phyloP scores from a whole-genome alignment of 352 stramenopile species.

The Pythium phragmiticola region DNA sequence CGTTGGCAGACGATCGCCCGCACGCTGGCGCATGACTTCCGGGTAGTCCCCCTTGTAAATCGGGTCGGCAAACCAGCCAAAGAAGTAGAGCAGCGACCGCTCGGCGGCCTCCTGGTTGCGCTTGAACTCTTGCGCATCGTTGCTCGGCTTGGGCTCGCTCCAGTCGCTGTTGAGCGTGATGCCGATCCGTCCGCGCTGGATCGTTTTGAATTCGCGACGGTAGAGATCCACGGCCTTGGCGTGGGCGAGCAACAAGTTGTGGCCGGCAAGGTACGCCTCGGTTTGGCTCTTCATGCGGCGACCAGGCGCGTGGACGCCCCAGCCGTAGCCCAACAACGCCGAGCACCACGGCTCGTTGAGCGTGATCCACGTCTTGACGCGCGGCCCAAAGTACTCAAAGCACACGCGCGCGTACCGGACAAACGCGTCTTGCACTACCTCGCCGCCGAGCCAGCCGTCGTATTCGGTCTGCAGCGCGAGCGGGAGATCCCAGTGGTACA shows the following conservation, averaged over 20 bases:
- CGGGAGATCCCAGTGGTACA: slow-evolving; percentile 97
- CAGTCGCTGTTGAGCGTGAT: slow-evolving; percentile 92
- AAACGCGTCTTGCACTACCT: slow-evolving; percentile 71
- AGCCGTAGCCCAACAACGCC: slow-evolving; percentile 45
- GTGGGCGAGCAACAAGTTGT: slow-evolving; percentile 92
- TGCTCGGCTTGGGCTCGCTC: slow-evolving; percentile 66
- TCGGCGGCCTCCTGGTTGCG: slow-evolving; percentile 67
- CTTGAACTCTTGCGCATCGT: slow-evolving; percentile 46
- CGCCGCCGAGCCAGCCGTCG: slow-evolving; percentile 48
- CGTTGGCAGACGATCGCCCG: slow-evolving; percentile 77
- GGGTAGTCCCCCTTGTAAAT: slow-evolving; percentile 94
- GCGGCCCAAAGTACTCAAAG: slow-evolving; percentile 89
- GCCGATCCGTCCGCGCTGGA: slow-evolving; percentile 80
- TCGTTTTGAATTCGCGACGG: slow-evolving; percentile 35
- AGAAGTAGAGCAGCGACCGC: slow-evolving; percentile 78
- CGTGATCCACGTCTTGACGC: slow-evolving; percentile 67
- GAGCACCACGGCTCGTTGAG: slow-evolving; percentile 92
- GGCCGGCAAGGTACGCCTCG: slow-evolving; percentile 46
- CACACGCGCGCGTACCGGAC: slow-evolving; percentile 83
- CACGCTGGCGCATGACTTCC: slow-evolving; percentile 83
- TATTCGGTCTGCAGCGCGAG: slow-evolving; percentile 66
- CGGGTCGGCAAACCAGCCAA: slow-evolving; percentile 93
- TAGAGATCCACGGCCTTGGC: slow-evolving; percentile 82
- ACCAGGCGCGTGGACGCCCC: slow-evolving; percentile 54
- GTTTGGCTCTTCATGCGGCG: not conserved